Evolutionary conservation across 2,329 filamentous ascomycete genomes (phyloP), one percentile per base, ranked within the genome.

Genomic region (Exophiala spinifera): DNA sequence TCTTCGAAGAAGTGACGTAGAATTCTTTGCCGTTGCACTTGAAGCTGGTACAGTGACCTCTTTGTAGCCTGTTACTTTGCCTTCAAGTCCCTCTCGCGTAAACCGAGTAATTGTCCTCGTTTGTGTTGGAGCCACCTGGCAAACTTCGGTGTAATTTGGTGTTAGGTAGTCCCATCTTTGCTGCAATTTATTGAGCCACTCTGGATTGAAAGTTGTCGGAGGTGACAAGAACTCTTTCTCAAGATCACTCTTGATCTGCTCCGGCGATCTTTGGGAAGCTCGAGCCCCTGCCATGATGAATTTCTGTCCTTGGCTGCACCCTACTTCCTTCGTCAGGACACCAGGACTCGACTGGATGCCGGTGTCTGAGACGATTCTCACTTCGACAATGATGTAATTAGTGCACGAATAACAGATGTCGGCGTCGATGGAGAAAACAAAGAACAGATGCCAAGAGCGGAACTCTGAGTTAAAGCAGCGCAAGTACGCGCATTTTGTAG

Each of bases 31-130:
- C 14, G 89, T 96, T 14, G 88, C 89, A 65, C 88, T 95, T 65
- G 85, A 88, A 31, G 89, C 89, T 4, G 92, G 90, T 7, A 97
- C 85, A 1, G 94, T 96, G 47, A 97, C 89, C 69, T 96, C 94
- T 67, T 86, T 88, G 72, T 99, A 97, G 47, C 91, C 91, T 7
- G 89, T 95, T 20, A 99, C 92, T 49, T 87, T 83, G 19, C 94
- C 94, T 72, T 97, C 91, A 13, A 97, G 79, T 4, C 94, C 94
- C 72, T 96, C 90, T 51, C 94, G 82, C 42, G 85, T 87, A 70
- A 99, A 99, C 25, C 94, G 85, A 23, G 90, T 96, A 63, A 96
- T 86, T n/a, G 91, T 97, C 54, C 94, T 84, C 14, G 91, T 92
- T 72, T 97, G 94, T 0, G 92, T 95, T 3, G 91, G 89, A 1